These are phyloP conservation scores for Penicillium canescens DNA, from an alignment of 495 filamentous ascomycete species.

Conservation along the genomic window DNA sequence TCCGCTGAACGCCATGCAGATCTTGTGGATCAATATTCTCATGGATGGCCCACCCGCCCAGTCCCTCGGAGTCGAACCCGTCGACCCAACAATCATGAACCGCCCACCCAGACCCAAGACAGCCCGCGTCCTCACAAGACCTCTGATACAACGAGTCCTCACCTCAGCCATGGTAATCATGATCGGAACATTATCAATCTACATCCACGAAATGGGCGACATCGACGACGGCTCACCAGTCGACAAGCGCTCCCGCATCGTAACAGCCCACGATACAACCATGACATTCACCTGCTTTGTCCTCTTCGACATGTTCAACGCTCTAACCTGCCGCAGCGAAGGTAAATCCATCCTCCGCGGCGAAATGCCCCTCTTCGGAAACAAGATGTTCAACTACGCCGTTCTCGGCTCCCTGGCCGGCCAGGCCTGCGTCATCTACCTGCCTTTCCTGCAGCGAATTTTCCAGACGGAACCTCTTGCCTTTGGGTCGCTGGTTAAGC, in stretches of 20 bases:
- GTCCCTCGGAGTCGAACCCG: slow-evolving; percentile 93
- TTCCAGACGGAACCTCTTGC: slow-evolving; percentile 92
- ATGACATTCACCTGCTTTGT: slow-evolving; percentile 99
- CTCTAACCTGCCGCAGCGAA: slow-evolving; percentile 89
- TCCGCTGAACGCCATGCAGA: slow-evolving; percentile 98
- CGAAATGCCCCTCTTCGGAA: slow-evolving; percentile 78
- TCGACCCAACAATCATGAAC: slow-evolving; percentile 92
- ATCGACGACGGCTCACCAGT: slow-evolving; percentile 32
- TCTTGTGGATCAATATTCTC: slow-evolving; percentile 99
- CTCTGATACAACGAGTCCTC: slow-evolving; percentile 78
- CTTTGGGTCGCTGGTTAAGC: slow-evolving; percentile 66
- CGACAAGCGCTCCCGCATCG: slow-evolving; percentile 53
- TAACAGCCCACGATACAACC: slow-evolving; percentile 92
- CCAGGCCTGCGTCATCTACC: slow-evolving; percentile 88
- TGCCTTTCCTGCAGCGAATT: slow-evolving; percentile 86
- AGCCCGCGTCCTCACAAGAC: slow-evolving; percentile 82
- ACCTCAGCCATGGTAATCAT: slow-evolving; percentile 90
- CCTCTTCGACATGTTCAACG: slow-evolving; percentile 99
- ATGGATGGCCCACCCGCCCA: slow-evolving; percentile 99
- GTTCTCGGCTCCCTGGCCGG: slow-evolving; percentile 81
- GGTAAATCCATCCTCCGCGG: slow-evolving; percentile 83
- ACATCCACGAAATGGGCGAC: slow-evolving; percentile 87
- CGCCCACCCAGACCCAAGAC: slow-evolving; percentile 81
- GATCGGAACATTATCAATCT: slow-evolving; percentile 85
- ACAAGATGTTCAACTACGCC: slow-evolving; percentile 94